Evolutionary conservation across 352 stramenopile genomes (phyloP), one percentile per base, ranked within the genome.

Genomic region (Pythium dissotocum): DNA sequence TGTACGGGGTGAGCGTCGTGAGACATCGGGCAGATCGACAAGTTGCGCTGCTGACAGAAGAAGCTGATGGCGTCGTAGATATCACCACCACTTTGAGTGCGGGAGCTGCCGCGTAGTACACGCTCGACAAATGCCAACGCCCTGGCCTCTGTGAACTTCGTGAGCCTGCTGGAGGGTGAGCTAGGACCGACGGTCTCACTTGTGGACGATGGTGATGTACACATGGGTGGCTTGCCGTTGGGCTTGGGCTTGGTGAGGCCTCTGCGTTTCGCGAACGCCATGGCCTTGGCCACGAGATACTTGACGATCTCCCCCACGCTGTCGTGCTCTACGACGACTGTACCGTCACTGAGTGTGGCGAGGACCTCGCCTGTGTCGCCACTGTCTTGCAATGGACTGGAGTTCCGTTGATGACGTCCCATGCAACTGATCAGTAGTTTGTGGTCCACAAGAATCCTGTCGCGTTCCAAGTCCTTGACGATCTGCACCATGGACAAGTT

Each of bases 51-150:
- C 51, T 83, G 74, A 51, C 83, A 91, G 60, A 91, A 80, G 55
- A 89, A 88, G 44, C 79, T 86, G 70, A 92, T 91, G 44, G 83
- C 77, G 58, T 94, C 83, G 71, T 92, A 94, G 64, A 94, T 92
- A 60, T 94, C 85, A 3, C 85, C 83, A 13, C 85, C 83, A 28
- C 78, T 94, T 72, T 92, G 82, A 32, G 85, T 94, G 52, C 85
- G 74, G 18, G 82, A 85, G 52, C 82, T 90, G 16, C 82, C 82
- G 44, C 85, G 74, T 32, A 94, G 66, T 3, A 91, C 82, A 18
- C 83, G 82, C 60, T 94, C 82, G 21, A 91, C 80, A 63, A 94
- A 92, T 26, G 79, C 69, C 21, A 94, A 70, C 16, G 79, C 80
- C 57, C 71, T 79, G 10, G 80, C 81, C 61, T 93, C 85, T 4